phyloP scores from a whole-genome alignment of 176 grass and related monocot species.

The Rhynchospora pubera region DNA sequence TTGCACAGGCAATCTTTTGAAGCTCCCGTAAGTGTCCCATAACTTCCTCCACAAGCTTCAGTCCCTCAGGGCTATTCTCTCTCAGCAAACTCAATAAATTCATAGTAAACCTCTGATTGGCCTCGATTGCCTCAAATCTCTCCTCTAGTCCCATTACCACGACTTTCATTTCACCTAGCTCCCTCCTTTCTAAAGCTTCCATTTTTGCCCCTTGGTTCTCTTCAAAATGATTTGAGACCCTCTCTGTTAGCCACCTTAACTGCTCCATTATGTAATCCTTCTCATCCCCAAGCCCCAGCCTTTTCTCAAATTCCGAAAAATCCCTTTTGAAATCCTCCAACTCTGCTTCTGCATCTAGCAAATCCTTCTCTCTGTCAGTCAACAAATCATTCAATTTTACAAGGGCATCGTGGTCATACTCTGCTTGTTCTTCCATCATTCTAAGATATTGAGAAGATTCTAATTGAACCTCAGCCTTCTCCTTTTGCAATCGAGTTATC shows the following conservation, averaged over 20 bases:
- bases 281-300: slow-evolving; percentile 1
- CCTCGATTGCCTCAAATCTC: slow-evolving; percentile 9
- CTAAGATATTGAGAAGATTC: slow-evolving; percentile 91
- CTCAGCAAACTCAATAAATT: slow-evolving; percentile 13
- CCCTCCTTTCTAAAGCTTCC: slow-evolving; percentile 14
- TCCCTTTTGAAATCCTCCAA: slow-evolving; percentile 28
- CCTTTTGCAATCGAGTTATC: slow-evolving; percentile 95
- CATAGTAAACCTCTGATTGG: slow-evolving; percentile 20
- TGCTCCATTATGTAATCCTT: slow-evolving; percentile 3
- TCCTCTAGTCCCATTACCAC: neutral
- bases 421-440: slow-evolving; percentile 96
- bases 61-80: slow-evolving; percentile 5
- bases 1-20: slow-evolving; percentile 13
- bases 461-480: slow-evolving; percentile 91
- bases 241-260: neutral
- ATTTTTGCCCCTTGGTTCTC: neutral
- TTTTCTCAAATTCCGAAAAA: slow-evolving; percentile 13
- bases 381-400: slow-evolving; percentile 56
- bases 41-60: slow-evolving; percentile 19
- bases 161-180: neutral
- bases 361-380: slow-evolving; percentile 68
- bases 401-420: slow-evolving; percentile 65
- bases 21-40: neutral
- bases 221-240: neutral
- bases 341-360: slow-evolving; percentile 59